Percentiles rank a stretch among this genome's conserved stretches.
These are phyloP conservation scores for Silybum marianum DNA, from an alignment of 129 eudicot genomes.

Conservation along the genomic window DNA sequence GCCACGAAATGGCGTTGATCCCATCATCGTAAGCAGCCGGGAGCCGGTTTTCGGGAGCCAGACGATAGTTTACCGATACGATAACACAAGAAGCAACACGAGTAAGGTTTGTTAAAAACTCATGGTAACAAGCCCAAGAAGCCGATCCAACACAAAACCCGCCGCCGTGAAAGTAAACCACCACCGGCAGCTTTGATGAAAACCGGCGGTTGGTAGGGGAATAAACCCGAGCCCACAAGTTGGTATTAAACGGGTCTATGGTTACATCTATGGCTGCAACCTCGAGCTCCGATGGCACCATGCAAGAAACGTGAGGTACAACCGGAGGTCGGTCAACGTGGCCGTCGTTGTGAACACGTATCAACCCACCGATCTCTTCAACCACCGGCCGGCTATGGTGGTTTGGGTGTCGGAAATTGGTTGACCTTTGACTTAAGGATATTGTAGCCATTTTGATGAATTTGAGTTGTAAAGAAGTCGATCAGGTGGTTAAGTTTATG, in stretches of 20 bases:
- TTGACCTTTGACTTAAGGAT: conserved; percentile 31
- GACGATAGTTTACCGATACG: conserved; percentile 54
- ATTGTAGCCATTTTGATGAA: conserved; percentile 23
- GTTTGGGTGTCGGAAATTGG: conserved; percentile 1
- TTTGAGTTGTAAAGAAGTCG: neutral
- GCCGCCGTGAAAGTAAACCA: conserved; percentile 69
- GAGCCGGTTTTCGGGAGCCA: conserved; percentile 67
- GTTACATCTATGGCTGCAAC: conserved; percentile 45
- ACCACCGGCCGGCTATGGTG: conserved; percentile 29
- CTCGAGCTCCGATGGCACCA: conserved; percentile 33
- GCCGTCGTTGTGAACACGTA: conserved; percentile 52
- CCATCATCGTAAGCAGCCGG: conserved; percentile 64
- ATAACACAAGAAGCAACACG: conserved; percentile 42
- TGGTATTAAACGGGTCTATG: conserved; percentile 33
- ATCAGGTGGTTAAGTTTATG: conserved; percentile 7
- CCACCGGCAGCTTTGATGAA: conserved; percentile 41
- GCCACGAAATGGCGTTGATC: conserved; percentile 44
- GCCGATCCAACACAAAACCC: conserved; percentile 75
- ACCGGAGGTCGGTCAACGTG: conserved; percentile 50
- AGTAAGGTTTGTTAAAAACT: conserved; percentile 48
- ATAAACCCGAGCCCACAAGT: conserved; percentile 57
- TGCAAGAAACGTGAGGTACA: conserved; percentile 46
- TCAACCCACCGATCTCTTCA: conserved; percentile 59
- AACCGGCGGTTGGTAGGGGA: conserved; percentile 27
- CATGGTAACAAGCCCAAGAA: conserved; percentile 69